phyloP scores from a whole-genome alignment of 1,284 basidiomycete genomes.

The Lignosus rhinocerotis region DNA sequence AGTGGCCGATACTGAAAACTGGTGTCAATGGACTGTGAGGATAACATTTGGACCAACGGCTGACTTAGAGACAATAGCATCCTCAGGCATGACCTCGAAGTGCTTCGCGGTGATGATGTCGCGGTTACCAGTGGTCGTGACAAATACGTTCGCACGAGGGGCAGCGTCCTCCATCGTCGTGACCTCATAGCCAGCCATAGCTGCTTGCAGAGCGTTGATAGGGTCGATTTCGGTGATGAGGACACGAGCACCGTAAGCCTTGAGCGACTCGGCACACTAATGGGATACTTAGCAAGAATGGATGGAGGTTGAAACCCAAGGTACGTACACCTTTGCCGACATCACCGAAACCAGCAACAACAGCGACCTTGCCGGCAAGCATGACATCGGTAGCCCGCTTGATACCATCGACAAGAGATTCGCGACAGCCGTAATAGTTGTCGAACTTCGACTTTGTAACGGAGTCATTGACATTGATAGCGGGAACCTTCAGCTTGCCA shows the following conservation, averaged over 20 bases:
- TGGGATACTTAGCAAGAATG: background rate
- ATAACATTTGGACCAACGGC: conserved; percentile 31
- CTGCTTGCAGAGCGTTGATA: conserved; percentile 99
- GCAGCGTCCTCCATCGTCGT: conserved; percentile 98
- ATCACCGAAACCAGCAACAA: conserved; percentile 98
- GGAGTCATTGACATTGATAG: conserved; percentile 99
- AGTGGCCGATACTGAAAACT: conserved; percentile 87
- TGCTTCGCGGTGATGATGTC: conserved; percentile 96
- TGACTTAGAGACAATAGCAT: conserved; percentile 98
- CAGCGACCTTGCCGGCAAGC: conserved; percentile 99
- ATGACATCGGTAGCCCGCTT: conserved; percentile 99
- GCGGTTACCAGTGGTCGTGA: conserved; percentile 98
- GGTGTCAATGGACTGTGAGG: background rate
- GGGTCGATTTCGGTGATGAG: conserved; percentile 98
- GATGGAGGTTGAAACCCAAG: conserved; percentile 13
- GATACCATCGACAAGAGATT: conserved; percentile 99
- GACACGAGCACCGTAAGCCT: conserved; percentile 96
- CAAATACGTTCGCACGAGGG: conserved; percentile 87
- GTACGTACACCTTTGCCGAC: conserved; percentile 94
- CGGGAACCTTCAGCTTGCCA: conserved; percentile 94
- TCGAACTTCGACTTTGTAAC: conserved; percentile 99
- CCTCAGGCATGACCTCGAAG: conserved; percentile 95
- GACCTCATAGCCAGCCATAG: conserved; percentile 99
- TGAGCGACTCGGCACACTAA: conserved; percentile 96
- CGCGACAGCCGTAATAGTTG: conserved; percentile 97